phyloP scores from a whole-genome alignment of 495 filamentous ascomycete genomes.

The Lichina pygmaea region DNA sequence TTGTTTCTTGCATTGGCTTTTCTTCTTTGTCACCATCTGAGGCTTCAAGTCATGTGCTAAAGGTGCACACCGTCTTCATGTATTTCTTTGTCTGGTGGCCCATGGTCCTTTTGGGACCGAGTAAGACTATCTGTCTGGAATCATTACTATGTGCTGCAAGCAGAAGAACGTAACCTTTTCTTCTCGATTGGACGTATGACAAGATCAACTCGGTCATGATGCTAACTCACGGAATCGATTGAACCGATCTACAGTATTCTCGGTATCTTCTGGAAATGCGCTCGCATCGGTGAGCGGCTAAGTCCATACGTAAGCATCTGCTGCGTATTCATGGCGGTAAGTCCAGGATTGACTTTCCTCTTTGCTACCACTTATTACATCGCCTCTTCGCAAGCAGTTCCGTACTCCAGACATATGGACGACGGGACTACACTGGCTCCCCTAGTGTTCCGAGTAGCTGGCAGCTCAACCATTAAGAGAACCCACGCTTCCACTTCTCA shows the following conservation, averaged over 20 bases:
- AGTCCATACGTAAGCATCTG: slow-evolving; percentile 93
- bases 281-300: slow-evolving; percentile 72
- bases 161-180: not conserved
- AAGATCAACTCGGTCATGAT: not conserved
- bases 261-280: slow-evolving; percentile 93
- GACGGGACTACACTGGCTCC: no score
- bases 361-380: not conserved
- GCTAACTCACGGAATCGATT: not conserved
- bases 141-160: slow-evolving; percentile 1
- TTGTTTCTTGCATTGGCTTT: not conserved
- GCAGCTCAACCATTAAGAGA: no score
- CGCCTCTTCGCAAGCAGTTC: not conserved
- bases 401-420: no score
- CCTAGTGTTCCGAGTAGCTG: no score
- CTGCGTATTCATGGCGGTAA: slow-evolving; percentile 82
- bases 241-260: slow-evolving; percentile 25
- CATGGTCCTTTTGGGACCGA: no score
- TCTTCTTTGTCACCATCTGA: no score
- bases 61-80: no score
- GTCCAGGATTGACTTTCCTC: slow-evolving; percentile 14
- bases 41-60: no score
- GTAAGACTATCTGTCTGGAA: no score
- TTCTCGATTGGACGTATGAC: no score
- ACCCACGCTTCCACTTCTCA: no score
- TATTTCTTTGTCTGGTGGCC: no score